A percentile compares a stretch with the other conserved stretches of the same genome.
Conservation (phyloP, 805 yeast genomes). For the Zygotorulaspora florentina region DNA sequence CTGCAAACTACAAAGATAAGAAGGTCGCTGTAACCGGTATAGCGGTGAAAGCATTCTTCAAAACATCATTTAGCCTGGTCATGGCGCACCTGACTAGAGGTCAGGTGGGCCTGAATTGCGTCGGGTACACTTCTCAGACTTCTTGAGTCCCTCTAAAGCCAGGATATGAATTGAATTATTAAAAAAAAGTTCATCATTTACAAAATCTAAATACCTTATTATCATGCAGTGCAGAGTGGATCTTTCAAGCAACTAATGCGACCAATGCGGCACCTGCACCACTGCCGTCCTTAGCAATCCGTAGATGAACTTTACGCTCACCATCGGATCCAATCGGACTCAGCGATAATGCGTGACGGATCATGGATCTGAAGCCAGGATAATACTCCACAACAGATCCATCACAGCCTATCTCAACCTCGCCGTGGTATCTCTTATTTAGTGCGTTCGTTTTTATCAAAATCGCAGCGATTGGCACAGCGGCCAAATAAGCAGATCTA, state of each 20-base stretch:
- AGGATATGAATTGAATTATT: too few relatives aligned
- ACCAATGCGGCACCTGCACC: constrained; percentile 98
- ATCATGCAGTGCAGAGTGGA: not conserved
- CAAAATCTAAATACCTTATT: not conserved
- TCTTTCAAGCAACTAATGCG: constrained; percentile 46
- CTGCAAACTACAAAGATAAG: too few relatives aligned
- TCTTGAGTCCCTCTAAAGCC: too few relatives aligned
- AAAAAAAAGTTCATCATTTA: not conserved
- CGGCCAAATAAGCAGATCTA: constrained; percentile 86
- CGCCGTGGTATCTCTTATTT: constrained; percentile 50
- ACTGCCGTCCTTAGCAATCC: constrained; percentile 90
- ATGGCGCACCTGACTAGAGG: too few relatives aligned
- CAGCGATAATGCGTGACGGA: constrained; percentile 71
- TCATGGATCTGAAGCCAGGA: constrained; percentile 79
- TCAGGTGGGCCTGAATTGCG: too few relatives aligned
- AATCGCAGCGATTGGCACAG: constrained; percentile 86
- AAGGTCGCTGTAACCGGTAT: too few relatives aligned
- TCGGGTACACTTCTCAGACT: too few relatives aligned
- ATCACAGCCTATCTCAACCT: constrained; percentile 91
- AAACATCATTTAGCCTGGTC: too few relatives aligned
- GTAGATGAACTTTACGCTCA: constrained; percentile 68
- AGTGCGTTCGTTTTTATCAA: constrained; percentile 63
- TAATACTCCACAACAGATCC: constrained; percentile 92
- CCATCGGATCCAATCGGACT: constrained; percentile 71
- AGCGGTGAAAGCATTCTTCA: too few relatives aligned